phyloP scores from a whole-genome alignment of 2,329 filamentous ascomycete species.

The Monilinia vaccinii-corymbosi region DNA sequence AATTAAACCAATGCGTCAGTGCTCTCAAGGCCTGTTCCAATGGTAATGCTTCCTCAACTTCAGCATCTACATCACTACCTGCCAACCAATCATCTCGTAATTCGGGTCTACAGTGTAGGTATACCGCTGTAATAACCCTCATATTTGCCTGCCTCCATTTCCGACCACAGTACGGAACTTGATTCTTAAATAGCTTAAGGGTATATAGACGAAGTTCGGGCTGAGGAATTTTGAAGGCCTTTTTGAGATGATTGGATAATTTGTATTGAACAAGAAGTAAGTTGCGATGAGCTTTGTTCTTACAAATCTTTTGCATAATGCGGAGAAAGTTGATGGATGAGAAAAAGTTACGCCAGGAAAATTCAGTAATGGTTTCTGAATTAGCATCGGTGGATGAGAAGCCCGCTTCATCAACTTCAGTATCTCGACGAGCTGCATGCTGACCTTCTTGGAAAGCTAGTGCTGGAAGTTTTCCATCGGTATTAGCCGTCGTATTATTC shows the following conservation, averaged over 20 bases:
- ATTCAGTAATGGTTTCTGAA: constrained; percentile 71
- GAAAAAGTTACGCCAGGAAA: constrained; percentile 92
- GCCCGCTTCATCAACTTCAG: constrained; percentile 78
- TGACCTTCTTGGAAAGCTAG: constrained; percentile 27
- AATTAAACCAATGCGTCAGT: constrained; percentile 90
- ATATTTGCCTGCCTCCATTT: constrained; percentile 99
- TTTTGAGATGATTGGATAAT: constrained; percentile 82
- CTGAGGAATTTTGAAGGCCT: constrained; percentile 84
- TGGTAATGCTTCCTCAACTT: constrained; percentile 86
- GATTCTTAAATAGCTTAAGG: constrained; percentile 95
- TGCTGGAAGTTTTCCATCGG: constrained; percentile 28
- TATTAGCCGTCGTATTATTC: constrained; percentile 37
- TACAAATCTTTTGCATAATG: constrained; percentile 95
- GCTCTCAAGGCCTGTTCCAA: constrained; percentile 84
- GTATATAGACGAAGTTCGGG: constrained; percentile 84
- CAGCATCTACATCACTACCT: constrained; percentile 82
- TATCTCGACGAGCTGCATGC: constrained; percentile 27
- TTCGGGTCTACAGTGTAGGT: constrained; percentile 86
- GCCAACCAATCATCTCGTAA: constrained; percentile 91
- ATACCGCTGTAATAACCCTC: constrained; percentile 96
- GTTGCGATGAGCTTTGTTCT: constrained; percentile 89
- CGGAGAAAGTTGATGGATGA: constrained; percentile 90
- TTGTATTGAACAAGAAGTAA: constrained; percentile 93
- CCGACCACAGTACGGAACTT: constrained; percentile 93
- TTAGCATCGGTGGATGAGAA: constrained; percentile 66